Evolutionary conservation across 1,284 basidiomycete genomes (phyloP), one percentile per base, ranked within the genome.

Genomic region (Moesziomyces sp.): DNA sequence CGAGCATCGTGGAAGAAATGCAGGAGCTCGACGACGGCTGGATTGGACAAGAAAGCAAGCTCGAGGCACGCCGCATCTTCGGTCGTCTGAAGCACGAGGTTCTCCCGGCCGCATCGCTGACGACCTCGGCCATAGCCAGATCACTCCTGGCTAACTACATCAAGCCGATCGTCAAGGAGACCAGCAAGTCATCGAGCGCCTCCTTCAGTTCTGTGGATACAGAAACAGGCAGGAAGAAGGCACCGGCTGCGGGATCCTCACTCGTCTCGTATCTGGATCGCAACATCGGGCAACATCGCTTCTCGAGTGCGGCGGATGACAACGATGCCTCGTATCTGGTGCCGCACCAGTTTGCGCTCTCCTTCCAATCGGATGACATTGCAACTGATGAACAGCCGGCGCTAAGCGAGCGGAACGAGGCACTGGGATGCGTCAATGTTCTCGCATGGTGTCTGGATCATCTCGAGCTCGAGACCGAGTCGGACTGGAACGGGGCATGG

Each of bases 351-450:
- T 68, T 68, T 13, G 24, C 38, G 6, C 44, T 68, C n/a, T 8
- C 21, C 3, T 11, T 66, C 7, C 6, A 57, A 7, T 8, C 18
- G 9, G 45, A 33, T 40, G 38, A 40, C 16, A 3, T 40, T 5
- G 38, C 10, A 33, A 11, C 10, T 10, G 13, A 33, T 33, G 30
- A 2, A 4, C 30, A 40, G 38, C 16, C 14, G 5, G 38, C 38
- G 16, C 4, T 59, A 18, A 19, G 3, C 18, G 56, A 61, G 26
- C 40, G 63, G 3, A 72, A 66, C 30, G 69, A 72, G 58, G 58
- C 58, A 9, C 33, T 72, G 10, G 69, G 69, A 2, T 72, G 63
- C 24, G 33, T 52, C 21, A 72, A 72, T n/a, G 69, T 72, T 11
- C 43, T 72, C 0, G 14, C 33, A 0, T 72, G 55, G 58, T 66